phyloP scores from a whole-genome alignment of 176 grass and related monocot species.

The Melocanna baccifera region DNA sequence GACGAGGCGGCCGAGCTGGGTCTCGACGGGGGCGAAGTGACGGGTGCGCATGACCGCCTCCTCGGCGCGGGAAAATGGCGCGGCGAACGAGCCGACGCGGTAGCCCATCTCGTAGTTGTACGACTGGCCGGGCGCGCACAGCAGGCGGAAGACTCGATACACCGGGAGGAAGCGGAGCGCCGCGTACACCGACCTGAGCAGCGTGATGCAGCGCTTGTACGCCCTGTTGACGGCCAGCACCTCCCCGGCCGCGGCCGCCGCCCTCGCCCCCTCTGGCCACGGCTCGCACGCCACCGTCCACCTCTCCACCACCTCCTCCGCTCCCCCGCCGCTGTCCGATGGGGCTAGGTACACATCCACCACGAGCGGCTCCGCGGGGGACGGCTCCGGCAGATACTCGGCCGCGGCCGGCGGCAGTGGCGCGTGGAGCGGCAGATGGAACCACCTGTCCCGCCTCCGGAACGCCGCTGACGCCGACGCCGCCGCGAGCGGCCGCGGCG shows the following conservation, averaged over 20 bases:
- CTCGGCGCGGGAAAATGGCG: slow-evolving; percentile 74
- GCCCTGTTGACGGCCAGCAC: slow-evolving; percentile 59
- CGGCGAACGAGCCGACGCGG: slow-evolving; percentile 70
- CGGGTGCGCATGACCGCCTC: slow-evolving; percentile 54
- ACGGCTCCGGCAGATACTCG: slow-evolving; percentile 41
- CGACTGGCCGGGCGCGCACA: slow-evolving; percentile 59
- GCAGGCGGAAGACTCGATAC: slow-evolving; percentile 62
- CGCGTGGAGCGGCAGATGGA: slow-evolving; percentile 63
- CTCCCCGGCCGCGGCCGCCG: slow-evolving; percentile 31
- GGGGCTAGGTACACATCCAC: slow-evolving; percentile 60
- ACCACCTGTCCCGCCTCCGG: slow-evolving; percentile 67
- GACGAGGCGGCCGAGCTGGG: slow-evolving; percentile 69
- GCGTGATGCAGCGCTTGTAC: slow-evolving; percentile 80
- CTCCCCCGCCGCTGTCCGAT: slow-evolving; percentile 14
- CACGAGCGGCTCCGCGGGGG: slow-evolving; percentile 47
- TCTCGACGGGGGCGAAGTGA: slow-evolving; percentile 64
- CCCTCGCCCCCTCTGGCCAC: slow-evolving; percentile 22
- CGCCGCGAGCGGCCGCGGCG: slow-evolving; percentile 44
- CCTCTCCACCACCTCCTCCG: slow-evolving; percentile 55
- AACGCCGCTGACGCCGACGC: slow-evolving; percentile 16
- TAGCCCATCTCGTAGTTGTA: slow-evolving; percentile 82
- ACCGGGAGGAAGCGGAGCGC: slow-evolving; percentile 74
- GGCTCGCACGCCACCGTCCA: slow-evolving; percentile 72
- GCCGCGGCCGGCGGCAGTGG: slow-evolving; percentile 49
- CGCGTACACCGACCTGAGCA: slow-evolving; percentile 69